Base-by-base conservation (phyloP, 2,329 filamentous ascomycete species). In the Bipolaris oryzae region DNA sequence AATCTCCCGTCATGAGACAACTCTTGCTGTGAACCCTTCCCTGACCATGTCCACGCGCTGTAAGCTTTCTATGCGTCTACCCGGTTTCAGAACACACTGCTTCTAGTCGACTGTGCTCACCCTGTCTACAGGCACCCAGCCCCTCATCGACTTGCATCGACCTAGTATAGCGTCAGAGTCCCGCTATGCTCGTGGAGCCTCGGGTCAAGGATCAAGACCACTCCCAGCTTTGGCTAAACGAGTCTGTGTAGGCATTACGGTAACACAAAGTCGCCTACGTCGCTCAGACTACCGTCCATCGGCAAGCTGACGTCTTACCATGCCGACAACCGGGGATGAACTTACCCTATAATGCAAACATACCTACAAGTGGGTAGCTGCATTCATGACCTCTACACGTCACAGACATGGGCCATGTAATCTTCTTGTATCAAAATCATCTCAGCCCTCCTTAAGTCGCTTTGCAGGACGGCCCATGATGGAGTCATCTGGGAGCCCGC, bases 401-500 rank as follows among this genome's bases (percentile, higher is more conserved):
- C 31, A 53, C 11, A n/a, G n/a, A n/a, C n/a, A 23, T 15, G 31
- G 4, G 25, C 25, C 39, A 20, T 33, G 51, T 33, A 31, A 45
- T 18, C 31, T 41, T 28, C 18, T 28, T 23, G 37, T 46, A 44
- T 47, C 15, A 31, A 38, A 34, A n/a, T 28, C 9, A 31, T 10
- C 55, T 74, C 67, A 76, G 18, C 71, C 74, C 56, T 76, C 84
- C 64, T 85, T 84, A 37, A 84, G 67, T 53, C 84, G 81, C 71
- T 86, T 86, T 13, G 81, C 73, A 13, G 83, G 81, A 54, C 82
- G 72, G 18, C 79, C 78, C 46, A 87, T 80, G n/a, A 96, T 71
- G 50, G 81, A 84, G 75, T 97, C 94, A 70, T 98, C 94, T 0
- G 89, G 90, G 38, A 96, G 72, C 0, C 90, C 94, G 62, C 89